These are phyloP conservation scores for Claviceps cyperi DNA, from an alignment of 2,329 filamentous ascomycete genomes.

Conservation along the genomic window DNA sequence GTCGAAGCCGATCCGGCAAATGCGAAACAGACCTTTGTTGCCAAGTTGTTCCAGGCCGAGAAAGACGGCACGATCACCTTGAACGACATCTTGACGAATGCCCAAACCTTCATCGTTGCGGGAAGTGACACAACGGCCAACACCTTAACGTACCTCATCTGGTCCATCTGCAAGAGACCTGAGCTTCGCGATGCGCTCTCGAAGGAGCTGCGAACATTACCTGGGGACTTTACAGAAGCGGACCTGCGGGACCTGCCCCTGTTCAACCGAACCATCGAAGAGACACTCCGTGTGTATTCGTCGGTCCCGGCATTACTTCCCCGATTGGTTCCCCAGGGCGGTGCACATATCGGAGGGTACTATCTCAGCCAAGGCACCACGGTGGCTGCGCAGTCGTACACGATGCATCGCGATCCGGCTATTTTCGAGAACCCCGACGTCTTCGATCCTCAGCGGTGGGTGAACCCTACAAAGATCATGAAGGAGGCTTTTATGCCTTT, in stretches of 20 bases:
- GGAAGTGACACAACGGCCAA: slow-evolving; percentile 38
- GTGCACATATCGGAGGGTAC: slow-evolving; percentile 23
- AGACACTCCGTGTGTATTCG: slow-evolving; percentile 29
- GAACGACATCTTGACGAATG: slow-evolving; percentile 24
- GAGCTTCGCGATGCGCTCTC: slow-evolving; percentile 18
- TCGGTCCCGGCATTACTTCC: slow-evolving; percentile 26
- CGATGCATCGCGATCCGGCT: slow-evolving; percentile 27
- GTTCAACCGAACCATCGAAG: slow-evolving; percentile 28
- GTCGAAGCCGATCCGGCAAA: slow-evolving; percentile 9
- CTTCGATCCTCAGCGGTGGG: slow-evolving; percentile 9
- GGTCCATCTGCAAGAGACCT: slow-evolving; percentile 20
- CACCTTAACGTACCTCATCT: slow-evolving; percentile 33
- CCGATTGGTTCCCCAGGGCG: slow-evolving; percentile 24
- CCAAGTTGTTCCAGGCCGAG: slow-evolving; percentile 22
- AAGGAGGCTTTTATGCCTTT: slow-evolving; percentile 37
- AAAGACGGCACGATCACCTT: slow-evolving; percentile 14
- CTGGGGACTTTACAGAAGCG: slow-evolving; percentile 11
- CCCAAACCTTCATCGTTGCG: slow-evolving; percentile 30
- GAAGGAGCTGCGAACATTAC: slow-evolving; percentile 20
- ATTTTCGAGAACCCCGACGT: slow-evolving; percentile 26
- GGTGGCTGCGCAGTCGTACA: slow-evolving; percentile 29
- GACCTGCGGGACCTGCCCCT: slow-evolving; percentile 18
- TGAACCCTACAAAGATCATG: slow-evolving; percentile 19
- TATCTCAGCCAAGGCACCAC: slow-evolving; percentile 24
- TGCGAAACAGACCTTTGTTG: slow-evolving; percentile 20